Base-by-base conservation (phyloP, 352 stramenopile genomes). In the Phytophthora hibernalis region DNA sequence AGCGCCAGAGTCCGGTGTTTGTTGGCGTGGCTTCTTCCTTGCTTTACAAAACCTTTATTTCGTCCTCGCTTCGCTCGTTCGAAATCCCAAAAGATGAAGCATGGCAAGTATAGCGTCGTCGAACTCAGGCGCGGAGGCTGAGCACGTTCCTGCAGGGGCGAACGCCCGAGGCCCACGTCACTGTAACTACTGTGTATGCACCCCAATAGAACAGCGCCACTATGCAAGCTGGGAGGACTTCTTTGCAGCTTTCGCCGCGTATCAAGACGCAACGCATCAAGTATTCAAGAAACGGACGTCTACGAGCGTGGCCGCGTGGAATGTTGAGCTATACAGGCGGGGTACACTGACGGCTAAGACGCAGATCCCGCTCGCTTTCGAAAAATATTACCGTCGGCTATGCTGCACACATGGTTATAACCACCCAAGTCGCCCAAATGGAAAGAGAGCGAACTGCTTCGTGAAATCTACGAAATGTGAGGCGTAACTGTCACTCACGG, bases 401-500 rank as follows among this genome's bases (percentile, higher is more conserved):
- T 31, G n/a, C n/a, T 61, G 28, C 20, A 53, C 42, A 13, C 42
- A 61, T 24, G 22, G 42, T 22, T 61, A 42, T 42, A 47, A 18
- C 5, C 26, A 42, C 1, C 21, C 42, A 16, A 54, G 54, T n/a
- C 26, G 30, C 8, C 18, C 40, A 2, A 53, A 7, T 5, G 54
- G 24, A 2, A 53, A 53, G 26, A 0, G 47, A 7, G 21, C 53
- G 11, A 61, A 61, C 40, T 52, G 37, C 12, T 61, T 61, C 18
- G 28, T 61, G 11, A 61, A 61, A 12, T 52, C 54, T 1, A 61
- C 42, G 3, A 22, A 24, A 26, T 61, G n/a, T 21, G 28, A 45
- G 26, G 47, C n/a, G 57, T 15, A 40, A 15, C 5, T 45, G 42
- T 15, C 51, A n/a, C 11, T 38, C 9, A 37, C 31, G 31, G 31